Conservation (phyloP, 108 stramenopile genomes). For the Pseudonitzschia delicatissima region DNA sequence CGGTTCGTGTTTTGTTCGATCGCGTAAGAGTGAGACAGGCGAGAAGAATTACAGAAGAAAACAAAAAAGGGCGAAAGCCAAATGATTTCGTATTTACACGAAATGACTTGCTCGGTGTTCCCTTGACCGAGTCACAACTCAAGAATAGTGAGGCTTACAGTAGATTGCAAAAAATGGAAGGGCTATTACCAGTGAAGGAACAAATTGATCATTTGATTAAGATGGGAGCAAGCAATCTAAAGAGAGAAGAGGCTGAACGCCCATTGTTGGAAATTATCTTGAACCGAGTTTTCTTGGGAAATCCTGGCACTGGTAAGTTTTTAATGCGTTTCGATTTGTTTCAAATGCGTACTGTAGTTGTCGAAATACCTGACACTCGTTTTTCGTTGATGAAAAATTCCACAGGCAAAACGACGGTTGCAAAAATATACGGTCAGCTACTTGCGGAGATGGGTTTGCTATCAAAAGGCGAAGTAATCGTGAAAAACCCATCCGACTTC, state of each 20-base stretch:
- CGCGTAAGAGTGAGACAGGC: conserved; percentile 1
- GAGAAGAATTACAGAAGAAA: conserved; percentile 1
- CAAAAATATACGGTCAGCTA: conserved; percentile 55
- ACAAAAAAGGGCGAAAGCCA: not conserved
- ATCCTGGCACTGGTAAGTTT: conserved; percentile 50
- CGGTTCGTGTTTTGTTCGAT: conserved; percentile 33
- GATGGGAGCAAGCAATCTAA: conserved; percentile 43
- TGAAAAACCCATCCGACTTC: conserved; percentile 65
- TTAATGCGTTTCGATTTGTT: not conserved
- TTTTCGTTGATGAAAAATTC: not conserved
- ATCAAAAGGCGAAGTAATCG: conserved; percentile 62
- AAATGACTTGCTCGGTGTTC: not conserved
- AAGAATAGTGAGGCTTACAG: conserved; percentile 1
- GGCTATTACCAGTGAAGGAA: conserved; percentile 39
- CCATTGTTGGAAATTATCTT: conserved; percentile 41
- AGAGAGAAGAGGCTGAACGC: conserved; percentile 42
- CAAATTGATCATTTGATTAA: conserved; percentile 35
- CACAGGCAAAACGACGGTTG: conserved; percentile 74
- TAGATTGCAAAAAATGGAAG: conserved; percentile 12
- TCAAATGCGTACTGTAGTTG: not conserved
- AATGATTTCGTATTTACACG: not conserved
- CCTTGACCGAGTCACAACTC: not conserved
- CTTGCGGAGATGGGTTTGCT: conserved; percentile 69
- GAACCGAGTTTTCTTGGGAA: conserved; percentile 71
- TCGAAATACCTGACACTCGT: not conserved